Conservation (phyloP, 2,329 filamentous ascomycete species). For the Penicillium sp. region DNA sequence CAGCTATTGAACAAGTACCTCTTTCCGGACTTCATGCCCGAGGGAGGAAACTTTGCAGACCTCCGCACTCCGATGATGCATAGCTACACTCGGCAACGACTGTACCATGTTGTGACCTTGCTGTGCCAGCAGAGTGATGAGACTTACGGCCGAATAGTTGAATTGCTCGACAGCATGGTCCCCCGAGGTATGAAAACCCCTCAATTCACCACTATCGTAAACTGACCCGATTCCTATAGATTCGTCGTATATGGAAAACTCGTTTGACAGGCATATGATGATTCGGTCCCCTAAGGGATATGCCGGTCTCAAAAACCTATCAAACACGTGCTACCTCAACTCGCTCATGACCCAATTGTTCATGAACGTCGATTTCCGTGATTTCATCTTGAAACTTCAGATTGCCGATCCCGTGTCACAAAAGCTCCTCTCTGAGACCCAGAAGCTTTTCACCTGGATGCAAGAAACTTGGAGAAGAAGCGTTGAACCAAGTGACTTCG, state of each 20-base stretch:
- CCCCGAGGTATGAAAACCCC: conserved; percentile 46
- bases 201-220: neutral
- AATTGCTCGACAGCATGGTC: conserved; percentile 53
- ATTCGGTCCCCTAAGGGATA: conserved; percentile 80
- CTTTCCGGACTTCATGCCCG: conserved; percentile 58
- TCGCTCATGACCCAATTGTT: conserved; percentile 92
- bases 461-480: conserved; percentile 76
- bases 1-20: conserved; percentile 65
- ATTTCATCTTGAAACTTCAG: conserved; percentile 72
- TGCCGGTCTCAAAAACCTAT: conserved; percentile 86
- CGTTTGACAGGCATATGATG: conserved; percentile 66
- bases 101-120: conserved; percentile 62
- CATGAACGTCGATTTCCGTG: conserved; percentile 88
- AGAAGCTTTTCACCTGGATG: conserved; percentile 80
- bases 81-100: conserved; percentile 55
- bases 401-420: conserved; percentile 61
- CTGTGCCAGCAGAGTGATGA: conserved; percentile 53
- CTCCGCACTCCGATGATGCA: conserved; percentile 55
- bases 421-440: conserved; percentile 72
- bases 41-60: conserved; percentile 28
- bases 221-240: neutral
- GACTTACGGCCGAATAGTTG: conserved; percentile 56
- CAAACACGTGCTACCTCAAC: conserved; percentile 97
- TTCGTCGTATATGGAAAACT: conserved; percentile 53
- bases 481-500: conserved; percentile 72